Percentiles rank a stretch among this genome's conserved stretches.
Conservation (phyloP, 352 stramenopile genomes). For the Pythium aphanidermatum region DNA sequence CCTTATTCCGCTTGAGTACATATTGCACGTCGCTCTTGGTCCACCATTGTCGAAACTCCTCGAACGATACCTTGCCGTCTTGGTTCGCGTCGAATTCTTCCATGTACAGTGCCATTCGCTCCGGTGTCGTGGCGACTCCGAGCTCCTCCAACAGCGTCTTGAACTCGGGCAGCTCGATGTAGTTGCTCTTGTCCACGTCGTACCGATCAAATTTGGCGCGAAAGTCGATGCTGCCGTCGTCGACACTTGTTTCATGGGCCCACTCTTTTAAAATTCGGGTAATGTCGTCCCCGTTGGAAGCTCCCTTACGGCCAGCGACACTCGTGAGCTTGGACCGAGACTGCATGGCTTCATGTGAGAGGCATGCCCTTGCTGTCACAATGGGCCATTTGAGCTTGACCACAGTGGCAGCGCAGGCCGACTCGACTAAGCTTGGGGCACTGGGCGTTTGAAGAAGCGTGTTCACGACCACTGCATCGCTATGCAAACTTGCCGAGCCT, state of each 20-base stretch:
- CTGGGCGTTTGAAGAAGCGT: conserved; percentile 74
- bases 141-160: conserved; percentile 82
- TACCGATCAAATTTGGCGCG: conserved; percentile 69
- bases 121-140: conserved; percentile 67
- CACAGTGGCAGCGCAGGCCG: conserved; percentile 6
- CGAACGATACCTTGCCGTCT: conserved; percentile 81
- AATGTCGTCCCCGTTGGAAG: conserved; percentile 49
- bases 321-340: conserved; percentile 21
- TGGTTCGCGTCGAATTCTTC: conserved; percentile 72
- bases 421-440: conserved; percentile 33
- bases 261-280: conserved; percentile 79
- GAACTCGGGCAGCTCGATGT: conserved; percentile 82
- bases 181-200: conserved; percentile 61
- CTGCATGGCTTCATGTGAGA: conserved; percentile 48
- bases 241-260: conserved; percentile 71
- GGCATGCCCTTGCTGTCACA: conserved; percentile 31
- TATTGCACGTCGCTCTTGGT: conserved; percentile 70
- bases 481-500: conserved; percentile 58
- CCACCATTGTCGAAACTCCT: conserved; percentile 89
- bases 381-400: conserved; percentile 53
- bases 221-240: conserved; percentile 67
- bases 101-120: conserved; percentile 82
- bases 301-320: conserved; percentile 21
- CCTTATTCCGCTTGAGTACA: conserved; percentile 69
- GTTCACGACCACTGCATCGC: conserved; percentile 71